Conservation (phyloP, 2,329 filamentous ascomycete species). For the Cyphellophora attinorum region DNA sequence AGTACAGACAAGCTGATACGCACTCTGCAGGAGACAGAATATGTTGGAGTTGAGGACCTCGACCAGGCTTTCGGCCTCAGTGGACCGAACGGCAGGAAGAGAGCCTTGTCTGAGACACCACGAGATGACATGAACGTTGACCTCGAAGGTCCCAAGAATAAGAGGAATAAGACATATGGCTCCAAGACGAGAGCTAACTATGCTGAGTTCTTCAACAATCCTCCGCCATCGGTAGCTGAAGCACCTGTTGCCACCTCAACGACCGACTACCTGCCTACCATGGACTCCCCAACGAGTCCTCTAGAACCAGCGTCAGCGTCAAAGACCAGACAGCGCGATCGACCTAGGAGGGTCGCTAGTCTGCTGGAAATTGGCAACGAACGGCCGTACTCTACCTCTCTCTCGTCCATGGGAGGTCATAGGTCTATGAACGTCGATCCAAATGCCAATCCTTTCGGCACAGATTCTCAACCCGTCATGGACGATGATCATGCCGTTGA, state of each 20-base stretch:
- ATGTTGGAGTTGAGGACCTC: not conserved
- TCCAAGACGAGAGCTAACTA: not conserved
- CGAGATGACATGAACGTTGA: too few species aligned
- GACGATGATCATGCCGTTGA: too few species aligned
- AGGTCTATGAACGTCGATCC: conserved; percentile 16
- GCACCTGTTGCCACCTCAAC: too few species aligned
- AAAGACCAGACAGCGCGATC: not conserved
- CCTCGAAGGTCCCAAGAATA: conserved; percentile 5
- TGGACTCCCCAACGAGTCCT: too few species aligned
- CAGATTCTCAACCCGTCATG: conserved; percentile 13
- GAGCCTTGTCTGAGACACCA: conserved; percentile 6
- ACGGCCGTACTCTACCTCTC: conserved; percentile 7
- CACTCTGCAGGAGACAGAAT: not conserved
- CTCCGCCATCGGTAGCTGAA: too few species aligned
- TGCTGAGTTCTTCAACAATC: too few species aligned
- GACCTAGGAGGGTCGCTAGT: conserved; percentile 2
- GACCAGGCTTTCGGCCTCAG: too few species aligned
- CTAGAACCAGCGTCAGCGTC: too few species aligned
- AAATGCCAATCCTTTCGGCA: conserved; percentile 17
- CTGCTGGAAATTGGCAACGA: conserved; percentile 5
- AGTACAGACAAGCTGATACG: conserved; percentile 2
- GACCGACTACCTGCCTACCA: too few species aligned
- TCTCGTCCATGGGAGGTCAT: conserved; percentile 17
- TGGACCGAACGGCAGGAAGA: too few species aligned
- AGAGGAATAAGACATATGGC: conserved; percentile 12